Conservation (phyloP, 2,329 filamentous ascomycete genomes). For the Hypoxylon sp. region DNA sequence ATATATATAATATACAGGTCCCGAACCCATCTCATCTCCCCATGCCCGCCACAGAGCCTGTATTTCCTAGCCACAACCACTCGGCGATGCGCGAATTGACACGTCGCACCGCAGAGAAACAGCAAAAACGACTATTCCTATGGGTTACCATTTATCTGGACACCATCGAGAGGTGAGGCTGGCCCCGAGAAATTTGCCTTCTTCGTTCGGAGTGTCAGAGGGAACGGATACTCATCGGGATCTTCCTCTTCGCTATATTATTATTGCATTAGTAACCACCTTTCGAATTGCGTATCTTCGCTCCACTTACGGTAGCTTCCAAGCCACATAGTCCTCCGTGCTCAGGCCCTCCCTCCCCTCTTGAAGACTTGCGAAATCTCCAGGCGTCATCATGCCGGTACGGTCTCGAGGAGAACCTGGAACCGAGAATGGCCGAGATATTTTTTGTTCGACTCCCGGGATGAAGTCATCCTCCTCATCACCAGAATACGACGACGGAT, state of each 20-base stretch:
- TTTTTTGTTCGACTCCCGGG: constrained; percentile 92
- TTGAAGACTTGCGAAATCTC: constrained; percentile 96
- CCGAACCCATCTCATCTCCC: constrained; percentile 5
- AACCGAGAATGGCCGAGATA: constrained; percentile 92
- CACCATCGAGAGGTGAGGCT: constrained; percentile 60
- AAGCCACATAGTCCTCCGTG: constrained; percentile 98
- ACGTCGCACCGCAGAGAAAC: neutral
- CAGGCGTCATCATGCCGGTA: constrained; percentile 98
- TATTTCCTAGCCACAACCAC: neutral
- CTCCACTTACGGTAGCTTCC: constrained; percentile 92
- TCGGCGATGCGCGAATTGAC: neutral
- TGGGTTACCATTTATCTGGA: constrained; percentile 61
- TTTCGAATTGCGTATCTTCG: neutral
- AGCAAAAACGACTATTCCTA: constrained; percentile 1
- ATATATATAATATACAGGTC: constrained; percentile 29
- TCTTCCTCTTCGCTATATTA: constrained; percentile 88
- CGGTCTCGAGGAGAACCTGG: constrained; percentile 93
- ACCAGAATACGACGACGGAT: constrained; percentile 85
- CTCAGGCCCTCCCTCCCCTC: constrained; percentile 92
- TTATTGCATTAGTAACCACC: constrained; percentile 22
- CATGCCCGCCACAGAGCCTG: constrained; percentile 4
- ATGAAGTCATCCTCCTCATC: constrained; percentile 92
- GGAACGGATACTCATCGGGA: constrained; percentile 77
- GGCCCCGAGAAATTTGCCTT: constrained; percentile 55
- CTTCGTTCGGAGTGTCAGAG: constrained; percentile 70